Conservation (phyloP, 768 basidiomycete species). For the Dacryopinax primogenitus region DNA sequence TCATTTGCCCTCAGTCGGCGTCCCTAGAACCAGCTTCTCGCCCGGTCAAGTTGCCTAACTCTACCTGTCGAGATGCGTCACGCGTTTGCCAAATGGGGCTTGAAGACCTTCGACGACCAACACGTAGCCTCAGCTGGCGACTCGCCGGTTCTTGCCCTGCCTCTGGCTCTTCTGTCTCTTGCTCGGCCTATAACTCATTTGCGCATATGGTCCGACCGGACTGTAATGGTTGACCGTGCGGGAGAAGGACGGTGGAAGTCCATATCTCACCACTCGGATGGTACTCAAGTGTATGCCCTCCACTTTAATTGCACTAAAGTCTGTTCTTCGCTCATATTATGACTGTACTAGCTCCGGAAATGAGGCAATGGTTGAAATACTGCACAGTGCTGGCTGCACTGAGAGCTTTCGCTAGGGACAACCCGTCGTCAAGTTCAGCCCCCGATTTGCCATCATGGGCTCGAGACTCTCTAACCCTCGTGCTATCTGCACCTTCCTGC, state of each 20-base stretch:
- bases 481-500: background rate
- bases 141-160: background rate
- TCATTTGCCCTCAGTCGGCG: background rate
- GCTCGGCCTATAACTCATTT: background rate
- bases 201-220: background rate
- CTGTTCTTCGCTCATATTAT: background rate
- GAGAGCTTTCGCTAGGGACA: background rate
- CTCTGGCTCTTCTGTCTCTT: background rate
- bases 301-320: background rate
- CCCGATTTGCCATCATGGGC: background rate
- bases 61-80: too few relatives aligned
- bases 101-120: background rate
- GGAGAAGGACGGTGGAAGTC: background rate
- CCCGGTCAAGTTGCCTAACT: background rate
- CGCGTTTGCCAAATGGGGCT: background rate
- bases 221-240: background rate
- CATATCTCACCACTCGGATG: background rate
- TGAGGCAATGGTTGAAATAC: conserved; percentile 1
- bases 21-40: background rate
- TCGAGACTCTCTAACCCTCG: background rate
- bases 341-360: background rate
- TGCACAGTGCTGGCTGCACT: background rate
- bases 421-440: background rate
- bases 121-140: background rate
- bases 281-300: background rate